Conservation (phyloP, 495 filamentous ascomycete species). For the Podospora pseudopauciseta region DNA sequence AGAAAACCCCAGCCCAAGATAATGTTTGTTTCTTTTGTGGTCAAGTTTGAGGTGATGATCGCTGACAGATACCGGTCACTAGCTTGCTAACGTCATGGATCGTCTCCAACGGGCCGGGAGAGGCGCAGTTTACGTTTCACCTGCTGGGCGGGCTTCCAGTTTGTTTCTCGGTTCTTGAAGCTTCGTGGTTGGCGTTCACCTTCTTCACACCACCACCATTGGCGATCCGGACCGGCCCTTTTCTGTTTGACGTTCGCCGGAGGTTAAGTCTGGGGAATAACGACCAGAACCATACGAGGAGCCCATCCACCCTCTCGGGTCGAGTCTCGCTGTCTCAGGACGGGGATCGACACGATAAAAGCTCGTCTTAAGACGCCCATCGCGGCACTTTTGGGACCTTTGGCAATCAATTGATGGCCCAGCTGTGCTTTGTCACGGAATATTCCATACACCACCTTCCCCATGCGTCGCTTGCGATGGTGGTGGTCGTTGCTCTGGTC, state of each 20-base stretch:
- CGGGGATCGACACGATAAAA: background rate
- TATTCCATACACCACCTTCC: background rate
- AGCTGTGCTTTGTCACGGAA: conserved; percentile 7
- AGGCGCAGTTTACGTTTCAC: background rate
- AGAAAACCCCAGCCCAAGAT: background rate
- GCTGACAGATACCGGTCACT: background rate
- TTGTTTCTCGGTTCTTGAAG: background rate
- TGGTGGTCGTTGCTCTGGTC: background rate
- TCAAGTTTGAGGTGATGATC: background rate
- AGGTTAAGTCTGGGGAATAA: background rate
- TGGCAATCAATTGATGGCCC: background rate
- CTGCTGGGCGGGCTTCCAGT: background rate
- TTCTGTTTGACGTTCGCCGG: background rate
- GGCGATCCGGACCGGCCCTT: background rate
- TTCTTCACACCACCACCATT: background rate
- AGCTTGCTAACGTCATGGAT: background rate
- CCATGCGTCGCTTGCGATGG: background rate
- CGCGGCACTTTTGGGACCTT: background rate
- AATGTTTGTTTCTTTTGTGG: background rate
- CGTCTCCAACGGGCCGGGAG: background rate
- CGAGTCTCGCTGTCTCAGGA: background rate
- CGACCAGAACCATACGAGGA: background rate
- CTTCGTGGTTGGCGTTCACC: background rate
- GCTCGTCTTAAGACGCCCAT: background rate
- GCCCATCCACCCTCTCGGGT: background rate